A percentile compares a stretch with the other conserved stretches of the same genome.
These are phyloP conservation scores for Pythium volutum DNA, from an alignment of 352 stramenopile species.

Conservation along the genomic window DNA sequence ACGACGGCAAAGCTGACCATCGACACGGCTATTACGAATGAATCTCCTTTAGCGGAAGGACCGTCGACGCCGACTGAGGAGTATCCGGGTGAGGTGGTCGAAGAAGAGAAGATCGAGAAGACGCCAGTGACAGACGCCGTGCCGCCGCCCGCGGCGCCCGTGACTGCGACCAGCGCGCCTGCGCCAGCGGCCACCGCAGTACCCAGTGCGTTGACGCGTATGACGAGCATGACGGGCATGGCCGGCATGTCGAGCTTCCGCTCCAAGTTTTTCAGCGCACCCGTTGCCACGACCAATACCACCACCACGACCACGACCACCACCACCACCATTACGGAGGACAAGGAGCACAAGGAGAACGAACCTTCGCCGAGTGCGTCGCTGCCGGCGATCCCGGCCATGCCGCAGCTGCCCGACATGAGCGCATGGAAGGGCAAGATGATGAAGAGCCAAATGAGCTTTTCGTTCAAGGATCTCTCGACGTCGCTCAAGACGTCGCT, in stretches of 20 bases:
- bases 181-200: background rate
- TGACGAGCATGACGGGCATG: constrained; percentile 15
- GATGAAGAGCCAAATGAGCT: constrained; percentile 30
- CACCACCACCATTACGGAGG: background rate
- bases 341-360: constrained; percentile 15
- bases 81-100: constrained; percentile 16
- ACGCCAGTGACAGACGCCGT: no score
- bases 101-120: constrained; percentile 8
- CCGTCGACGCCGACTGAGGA: constrained; percentile 20
- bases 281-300: background rate
- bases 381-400: constrained; percentile 14
- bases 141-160: background rate
- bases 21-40: background rate
- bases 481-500: constrained; percentile 49
- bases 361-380: constrained; percentile 12
- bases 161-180: background rate
- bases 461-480: constrained; percentile 42
- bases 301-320: background rate
- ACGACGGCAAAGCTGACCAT: background rate
- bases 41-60: background rate
- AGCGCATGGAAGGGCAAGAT: constrained; percentile 46
- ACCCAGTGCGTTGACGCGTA: constrained; percentile 13
- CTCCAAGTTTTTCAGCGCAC: constrained; percentile 18
- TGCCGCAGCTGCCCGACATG: constrained; percentile 33
- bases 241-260: constrained; percentile 24